These are phyloP conservation scores for Triticum turgidum DNA, from an alignment of 176 grass and related monocot genomes.

Conservation along the genomic window DNA sequence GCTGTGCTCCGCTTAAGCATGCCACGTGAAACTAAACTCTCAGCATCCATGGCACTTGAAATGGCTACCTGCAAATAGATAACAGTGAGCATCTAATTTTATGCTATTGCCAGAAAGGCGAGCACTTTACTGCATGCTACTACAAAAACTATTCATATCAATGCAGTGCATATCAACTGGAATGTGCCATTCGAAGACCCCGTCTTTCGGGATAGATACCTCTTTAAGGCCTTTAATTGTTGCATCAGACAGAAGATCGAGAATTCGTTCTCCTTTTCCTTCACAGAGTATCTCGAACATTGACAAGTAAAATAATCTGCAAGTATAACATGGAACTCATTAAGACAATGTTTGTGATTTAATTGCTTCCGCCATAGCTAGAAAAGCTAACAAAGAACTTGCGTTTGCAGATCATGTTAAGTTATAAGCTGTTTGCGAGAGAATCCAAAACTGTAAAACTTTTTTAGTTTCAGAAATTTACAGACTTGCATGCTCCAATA, in stretches of 20 bases:
- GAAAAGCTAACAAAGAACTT: not conserved
- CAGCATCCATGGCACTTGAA: conserved; percentile 55
- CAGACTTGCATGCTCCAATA: not conserved
- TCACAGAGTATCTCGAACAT: conserved; percentile 88
- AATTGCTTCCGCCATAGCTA: not conserved
- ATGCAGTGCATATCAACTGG: not conserved
- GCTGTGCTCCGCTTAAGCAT: conserved; percentile 87
- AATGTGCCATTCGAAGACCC: not conserved
- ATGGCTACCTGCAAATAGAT: conserved; percentile 53
- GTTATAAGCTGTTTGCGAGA: too few species aligned
- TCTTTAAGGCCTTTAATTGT: conserved; percentile 83
- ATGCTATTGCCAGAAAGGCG: not conserved
- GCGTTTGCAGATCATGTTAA: not conserved
- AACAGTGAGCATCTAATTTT: conserved; percentile 11
- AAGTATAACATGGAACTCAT: conserved; percentile 16
- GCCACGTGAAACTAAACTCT: conserved; percentile 52
- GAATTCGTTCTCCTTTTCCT: conserved; percentile 78
- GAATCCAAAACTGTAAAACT: too few species aligned
- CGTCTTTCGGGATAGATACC: conserved; percentile 31
- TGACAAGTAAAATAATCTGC: conserved; percentile 71
- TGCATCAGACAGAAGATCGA: conserved; percentile 67
- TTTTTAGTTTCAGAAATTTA: not conserved
- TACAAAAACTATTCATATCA: conserved; percentile 9
- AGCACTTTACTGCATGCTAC: not conserved
- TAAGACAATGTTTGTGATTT: not conserved